Evolutionary conservation across 2,329 filamentous ascomycete genomes (phyloP).

Genomic region (Fonsecaea monophora): DNA sequence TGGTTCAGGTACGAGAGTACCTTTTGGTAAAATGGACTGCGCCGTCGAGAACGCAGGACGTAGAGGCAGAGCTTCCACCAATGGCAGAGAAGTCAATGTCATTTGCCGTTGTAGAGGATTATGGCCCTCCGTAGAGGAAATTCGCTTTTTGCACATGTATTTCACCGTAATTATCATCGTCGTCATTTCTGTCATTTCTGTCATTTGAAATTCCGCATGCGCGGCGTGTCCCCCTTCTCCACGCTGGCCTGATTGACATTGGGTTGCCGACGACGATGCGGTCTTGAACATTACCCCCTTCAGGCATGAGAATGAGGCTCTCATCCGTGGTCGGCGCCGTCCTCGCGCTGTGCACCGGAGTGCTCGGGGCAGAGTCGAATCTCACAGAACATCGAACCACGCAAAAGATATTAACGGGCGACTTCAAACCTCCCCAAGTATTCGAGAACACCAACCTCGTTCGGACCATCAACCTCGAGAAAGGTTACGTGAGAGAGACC

Average conservation of each 20-base stretch:
- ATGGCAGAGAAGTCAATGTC: constrained; percentile 30
- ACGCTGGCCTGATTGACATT: constrained; percentile 32
- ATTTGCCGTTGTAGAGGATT: constrained; percentile 13
- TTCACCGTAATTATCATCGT: background rate
- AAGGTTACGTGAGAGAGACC: constrained; percentile 86
- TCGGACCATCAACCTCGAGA: constrained; percentile 88
- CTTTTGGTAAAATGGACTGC: constrained; percentile 3
- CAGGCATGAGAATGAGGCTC: constrained; percentile 36
- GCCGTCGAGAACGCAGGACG: constrained; percentile 10
- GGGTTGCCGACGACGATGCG: constrained; percentile 25
- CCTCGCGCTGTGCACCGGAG: constrained; percentile 30
- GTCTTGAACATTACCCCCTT: constrained; percentile 12
- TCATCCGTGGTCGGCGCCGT: constrained; percentile 32
- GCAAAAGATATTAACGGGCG: constrained; percentile 48
- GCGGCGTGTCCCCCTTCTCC: constrained; percentile 23
- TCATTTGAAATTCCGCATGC: constrained; percentile 9
- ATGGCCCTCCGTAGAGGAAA: constrained; percentile 8
- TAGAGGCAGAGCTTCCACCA: constrained; percentile 34
- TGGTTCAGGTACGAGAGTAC: background rate
- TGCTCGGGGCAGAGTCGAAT: constrained; percentile 34
- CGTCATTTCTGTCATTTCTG: background rate
- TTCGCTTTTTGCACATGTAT: background rate
- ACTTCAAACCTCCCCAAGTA: constrained; percentile 83
- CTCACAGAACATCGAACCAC: constrained; percentile 33
- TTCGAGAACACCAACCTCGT: constrained; percentile 95